A percentile compares a stretch with the other conserved stretches of the same genome.
Conservation (phyloP, 2,329 filamentous ascomycete genomes). For the Diaporthe australafricana region DNA sequence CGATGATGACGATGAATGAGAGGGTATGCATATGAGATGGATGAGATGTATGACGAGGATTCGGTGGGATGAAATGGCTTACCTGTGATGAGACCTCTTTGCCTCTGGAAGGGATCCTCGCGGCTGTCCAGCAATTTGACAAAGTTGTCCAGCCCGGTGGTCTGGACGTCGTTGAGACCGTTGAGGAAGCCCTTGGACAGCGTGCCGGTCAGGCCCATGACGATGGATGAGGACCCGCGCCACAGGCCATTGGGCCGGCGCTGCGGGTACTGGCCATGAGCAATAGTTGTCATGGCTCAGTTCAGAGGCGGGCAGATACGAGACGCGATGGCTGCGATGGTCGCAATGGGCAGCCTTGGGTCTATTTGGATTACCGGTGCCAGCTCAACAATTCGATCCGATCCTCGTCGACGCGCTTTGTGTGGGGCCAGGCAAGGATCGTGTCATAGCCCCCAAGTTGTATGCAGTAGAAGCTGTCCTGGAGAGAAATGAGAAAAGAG, state of each 20-base stretch:
- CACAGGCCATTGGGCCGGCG: conserved; percentile 71
- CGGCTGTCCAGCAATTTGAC: conserved; percentile 80
- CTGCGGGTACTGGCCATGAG: conserved; percentile 37
- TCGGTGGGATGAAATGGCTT: conserved; percentile 42
- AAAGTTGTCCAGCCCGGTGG: conserved; percentile 81
- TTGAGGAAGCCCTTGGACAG: conserved; percentile 81
- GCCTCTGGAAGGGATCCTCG: conserved; percentile 71
- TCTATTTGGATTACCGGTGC: neutral
- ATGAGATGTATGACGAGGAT: neutral
- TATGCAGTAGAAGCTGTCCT: neutral
- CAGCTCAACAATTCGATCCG: conserved; percentile 21
- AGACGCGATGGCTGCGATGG: neutral
- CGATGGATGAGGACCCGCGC: conserved; percentile 78
- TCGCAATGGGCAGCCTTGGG: neutral
- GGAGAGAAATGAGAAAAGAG: neutral
- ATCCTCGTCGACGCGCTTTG: conserved; percentile 26
- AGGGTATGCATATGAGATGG: neutral
- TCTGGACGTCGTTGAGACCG: conserved; percentile 79
- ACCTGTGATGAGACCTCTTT: conserved; percentile 88
- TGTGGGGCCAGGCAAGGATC: conserved; percentile 21
- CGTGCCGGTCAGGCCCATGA: conserved; percentile 79
- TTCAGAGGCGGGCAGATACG: neutral
- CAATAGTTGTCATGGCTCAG: conserved; percentile 35
- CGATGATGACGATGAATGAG: conserved; percentile 13
- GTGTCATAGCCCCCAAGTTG: conserved; percentile 19